phyloP scores from a whole-genome alignment of 2,329 filamentous ascomycete genomes.

The Ramularia collo-cygni region DNA sequence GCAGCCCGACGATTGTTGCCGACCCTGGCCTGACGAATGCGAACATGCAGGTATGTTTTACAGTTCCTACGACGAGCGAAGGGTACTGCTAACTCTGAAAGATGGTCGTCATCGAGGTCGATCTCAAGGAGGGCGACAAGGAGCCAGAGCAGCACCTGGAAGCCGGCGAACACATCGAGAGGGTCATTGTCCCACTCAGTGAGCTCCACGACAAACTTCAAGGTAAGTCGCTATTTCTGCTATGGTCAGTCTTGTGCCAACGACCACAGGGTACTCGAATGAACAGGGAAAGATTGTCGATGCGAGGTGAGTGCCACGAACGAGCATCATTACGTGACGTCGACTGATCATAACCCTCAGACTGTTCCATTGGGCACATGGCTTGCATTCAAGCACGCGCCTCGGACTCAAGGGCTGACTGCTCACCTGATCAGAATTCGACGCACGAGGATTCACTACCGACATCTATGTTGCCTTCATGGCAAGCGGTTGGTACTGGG shows the following conservation, averaged over 20 bases:
- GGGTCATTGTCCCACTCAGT: conserved; percentile 51
- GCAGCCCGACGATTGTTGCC: conserved; percentile 61
- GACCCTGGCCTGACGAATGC: conserved; percentile 56
- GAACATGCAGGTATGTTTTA: conserved; percentile 48
- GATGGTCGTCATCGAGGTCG: conserved; percentile 53
- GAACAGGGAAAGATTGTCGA: conserved; percentile 49
- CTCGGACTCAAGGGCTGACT: conserved; percentile 25
- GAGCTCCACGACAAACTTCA: conserved; percentile 51
- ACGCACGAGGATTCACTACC: conserved; percentile 23
- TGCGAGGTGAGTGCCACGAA: conserved; percentile 31
- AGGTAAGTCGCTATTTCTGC: conserved; percentile 31
- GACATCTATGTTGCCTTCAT: conserved; percentile 29
- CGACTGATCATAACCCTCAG: conserved; percentile 27
- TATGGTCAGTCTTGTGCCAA: no score
- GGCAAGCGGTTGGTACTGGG: conserved; percentile 27
- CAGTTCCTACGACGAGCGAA: neutral
- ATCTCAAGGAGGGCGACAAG: conserved; percentile 44
- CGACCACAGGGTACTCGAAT: conserved; percentile 27
- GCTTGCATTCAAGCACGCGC: conserved; percentile 41
- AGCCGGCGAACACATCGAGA: conserved; percentile 55
- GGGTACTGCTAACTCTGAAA: conserved; percentile 8
- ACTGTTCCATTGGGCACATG: conserved; percentile 55
- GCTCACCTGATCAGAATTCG: conserved; percentile 21
- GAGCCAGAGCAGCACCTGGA: conserved; percentile 53
- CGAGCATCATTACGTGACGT: neutral